phyloP scores from a whole-genome alignment of 1,284 basidiomycete genomes.

The Puccinia coronata region DNA sequence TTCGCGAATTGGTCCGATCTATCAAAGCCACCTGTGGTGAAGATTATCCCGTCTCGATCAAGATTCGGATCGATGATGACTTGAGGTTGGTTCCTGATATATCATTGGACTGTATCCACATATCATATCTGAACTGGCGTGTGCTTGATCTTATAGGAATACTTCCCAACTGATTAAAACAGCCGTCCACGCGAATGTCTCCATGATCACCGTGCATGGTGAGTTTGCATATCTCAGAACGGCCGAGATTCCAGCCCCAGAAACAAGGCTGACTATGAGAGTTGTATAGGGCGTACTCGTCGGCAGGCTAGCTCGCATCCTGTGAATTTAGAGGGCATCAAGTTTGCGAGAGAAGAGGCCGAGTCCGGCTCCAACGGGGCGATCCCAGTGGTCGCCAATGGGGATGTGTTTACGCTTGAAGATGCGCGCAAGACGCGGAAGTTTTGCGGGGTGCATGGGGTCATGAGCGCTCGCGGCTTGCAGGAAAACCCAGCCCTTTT shows the following conservation, averaged over 20 bases:
- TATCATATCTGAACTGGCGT: too few relatives aligned
- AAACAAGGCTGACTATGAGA: too few relatives aligned
- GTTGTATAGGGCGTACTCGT: constrained; percentile 60
- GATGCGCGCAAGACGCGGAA: constrained; percentile 62
- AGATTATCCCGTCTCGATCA: constrained; percentile 65
- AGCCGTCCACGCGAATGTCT: constrained; percentile 61
- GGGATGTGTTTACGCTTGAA: constrained; percentile 64
- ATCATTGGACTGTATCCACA: too few relatives aligned
- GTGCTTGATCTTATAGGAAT: constrained; percentile 55
- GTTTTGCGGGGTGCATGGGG: constrained; percentile 63
- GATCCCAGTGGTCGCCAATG: constrained; percentile 66
- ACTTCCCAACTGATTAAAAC: constrained; percentile 64
- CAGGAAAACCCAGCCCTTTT: constrained; percentile 67
- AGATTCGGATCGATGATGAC: constrained; percentile 66
- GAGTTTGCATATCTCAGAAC: not conserved
- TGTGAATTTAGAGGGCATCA: constrained; percentile 63
- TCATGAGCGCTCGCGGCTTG: constrained; percentile 67
- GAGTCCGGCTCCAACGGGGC: constrained; percentile 59
- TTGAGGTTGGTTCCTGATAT: constrained; percentile 55
- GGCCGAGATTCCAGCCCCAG: not conserved
- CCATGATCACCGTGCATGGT: constrained; percentile 65
- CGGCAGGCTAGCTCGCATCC: constrained; percentile 64
- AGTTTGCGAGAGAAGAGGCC: constrained; percentile 64
- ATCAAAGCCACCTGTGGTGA: constrained; percentile 64
- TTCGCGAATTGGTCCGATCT: constrained; percentile 64